phyloP scores from a whole-genome alignment of 768 basidiomycete species.

The Boletus speciosus region DNA sequence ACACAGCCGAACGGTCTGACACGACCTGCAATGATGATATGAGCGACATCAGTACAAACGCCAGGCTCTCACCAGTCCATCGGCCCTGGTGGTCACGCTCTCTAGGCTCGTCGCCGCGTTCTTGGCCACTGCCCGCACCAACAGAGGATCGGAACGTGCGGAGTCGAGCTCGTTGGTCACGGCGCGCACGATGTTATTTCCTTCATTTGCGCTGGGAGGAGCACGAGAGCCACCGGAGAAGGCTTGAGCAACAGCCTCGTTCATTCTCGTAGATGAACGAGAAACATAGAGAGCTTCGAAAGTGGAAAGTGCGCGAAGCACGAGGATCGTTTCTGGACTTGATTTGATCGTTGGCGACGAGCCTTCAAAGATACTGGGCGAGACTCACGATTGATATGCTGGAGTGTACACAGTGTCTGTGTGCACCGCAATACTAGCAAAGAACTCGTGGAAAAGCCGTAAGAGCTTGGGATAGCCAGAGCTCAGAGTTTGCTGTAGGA shows the following conservation, averaged over 20 bases:
- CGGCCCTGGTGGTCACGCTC: slow-evolving; percentile 58
- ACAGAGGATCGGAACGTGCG: slow-evolving; percentile 65
- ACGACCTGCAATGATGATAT: slow-evolving; percentile 45
- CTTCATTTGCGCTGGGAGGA: slow-evolving; percentile 75
- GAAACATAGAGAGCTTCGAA: slow-evolving; percentile 90
- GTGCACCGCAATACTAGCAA: slow-evolving; percentile 90
- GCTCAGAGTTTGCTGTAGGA: slow-evolving; percentile 86
- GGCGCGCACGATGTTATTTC: slow-evolving; percentile 68
- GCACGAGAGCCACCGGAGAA: slow-evolving; percentile 67
- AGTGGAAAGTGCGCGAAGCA: slow-evolving; percentile 76
- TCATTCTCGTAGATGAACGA: slow-evolving; percentile 77
- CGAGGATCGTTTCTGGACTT: slow-evolving; percentile 89
- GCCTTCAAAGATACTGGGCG: not conserved
- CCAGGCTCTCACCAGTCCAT: slow-evolving; percentile 56
- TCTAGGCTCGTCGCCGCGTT: slow-evolving; percentile 68
- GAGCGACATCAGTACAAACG: not conserved
- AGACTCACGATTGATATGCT: slow-evolving; percentile 72
- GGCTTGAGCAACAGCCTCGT: slow-evolving; percentile 73
- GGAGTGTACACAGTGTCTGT: slow-evolving; percentile 91
- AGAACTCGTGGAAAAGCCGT: slow-evolving; percentile 94
- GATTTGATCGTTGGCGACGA: not conserved
- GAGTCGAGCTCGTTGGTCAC: slow-evolving; percentile 77
- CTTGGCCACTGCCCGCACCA: slow-evolving; percentile 77
- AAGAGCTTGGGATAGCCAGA: slow-evolving; percentile 84
- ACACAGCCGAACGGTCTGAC: slow-evolving; percentile 69